Percentiles rank a stretch among this genome's conserved stretches.
Evolutionary conservation across 139 green algal genomes (phyloP).

Genomic region (Parachlorella kessleri): DNA sequence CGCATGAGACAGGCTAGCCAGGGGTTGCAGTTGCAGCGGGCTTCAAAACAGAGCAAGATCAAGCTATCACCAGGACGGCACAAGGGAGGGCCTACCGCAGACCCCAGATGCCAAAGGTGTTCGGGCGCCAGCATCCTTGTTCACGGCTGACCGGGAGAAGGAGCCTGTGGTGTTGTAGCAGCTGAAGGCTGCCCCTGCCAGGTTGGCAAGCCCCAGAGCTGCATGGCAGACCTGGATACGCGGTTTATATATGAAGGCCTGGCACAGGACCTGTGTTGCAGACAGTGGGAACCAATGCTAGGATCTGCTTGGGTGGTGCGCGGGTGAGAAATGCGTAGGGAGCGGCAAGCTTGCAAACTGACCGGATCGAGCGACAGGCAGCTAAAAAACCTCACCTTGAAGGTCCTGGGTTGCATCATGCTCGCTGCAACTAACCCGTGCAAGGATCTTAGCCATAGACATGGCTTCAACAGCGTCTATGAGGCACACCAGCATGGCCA

Average conservation of each 20-base stretch:
- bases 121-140: constrained; percentile 53
- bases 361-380: too few relatives aligned
- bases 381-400: constrained; percentile 28
- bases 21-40: too few relatives aligned
- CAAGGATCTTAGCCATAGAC: constrained; percentile 81
- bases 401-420: constrained; percentile 83
- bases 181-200: constrained; percentile 77
- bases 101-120: constrained; percentile 57
- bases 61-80: too few relatives aligned
- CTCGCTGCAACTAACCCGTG: constrained; percentile 78
- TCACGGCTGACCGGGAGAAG: constrained; percentile 85
- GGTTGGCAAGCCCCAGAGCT: constrained; percentile 83
- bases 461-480: constrained; percentile 82
- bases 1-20: too few relatives aligned
- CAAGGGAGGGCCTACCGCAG: background rate
- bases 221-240: too few relatives aligned
- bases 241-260: too few relatives aligned
- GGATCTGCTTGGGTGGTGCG: too few relatives aligned
- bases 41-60: too few relatives aligned
- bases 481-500: constrained; percentile 56
- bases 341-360: too few relatives aligned
- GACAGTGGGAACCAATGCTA: too few relatives aligned
- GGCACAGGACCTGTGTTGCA: too few relatives aligned
- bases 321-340: too few relatives aligned
- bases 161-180: constrained; percentile 84